A percentile compares a stretch with the other conserved stretches of the same genome.
Conservation (phyloP, 2,329 filamentous ascomycete species). For the Peltaster fructicola region DNA sequence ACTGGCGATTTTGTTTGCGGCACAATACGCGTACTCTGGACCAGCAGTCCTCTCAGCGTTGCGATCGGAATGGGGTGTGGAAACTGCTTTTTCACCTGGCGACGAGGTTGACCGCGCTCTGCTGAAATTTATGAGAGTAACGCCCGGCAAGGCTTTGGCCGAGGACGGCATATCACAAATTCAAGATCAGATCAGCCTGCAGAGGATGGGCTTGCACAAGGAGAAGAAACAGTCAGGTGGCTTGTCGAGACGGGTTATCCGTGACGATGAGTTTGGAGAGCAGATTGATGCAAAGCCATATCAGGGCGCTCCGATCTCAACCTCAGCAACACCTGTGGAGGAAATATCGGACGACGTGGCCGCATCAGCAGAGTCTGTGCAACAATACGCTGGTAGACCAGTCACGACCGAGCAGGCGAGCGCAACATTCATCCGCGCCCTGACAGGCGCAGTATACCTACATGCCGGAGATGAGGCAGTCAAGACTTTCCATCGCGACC, state of each 20-base stretch:
- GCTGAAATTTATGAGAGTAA: slow-evolving; percentile 52
- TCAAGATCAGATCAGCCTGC: slow-evolving; percentile 15
- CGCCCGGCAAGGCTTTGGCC: slow-evolving; percentile 24
- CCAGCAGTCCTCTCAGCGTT: slow-evolving; percentile 55
- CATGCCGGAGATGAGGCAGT: slow-evolving; percentile 65
- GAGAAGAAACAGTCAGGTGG: slow-evolving; percentile 27
- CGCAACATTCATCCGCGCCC: slow-evolving; percentile 62
- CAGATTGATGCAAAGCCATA: slow-evolving; percentile 2
- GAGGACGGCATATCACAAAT: slow-evolving; percentile 11
- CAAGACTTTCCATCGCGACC: slow-evolving; percentile 65
- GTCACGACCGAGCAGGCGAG: slow-evolving; percentile 42
- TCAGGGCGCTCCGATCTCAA: slow-evolving; percentile 2
- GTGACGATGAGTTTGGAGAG: slow-evolving; percentile 75
- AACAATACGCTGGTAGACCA: slow-evolving; percentile 1
- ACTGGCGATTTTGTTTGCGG: slow-evolving; percentile 69
- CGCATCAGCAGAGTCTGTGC: slow-evolving; percentile 5
- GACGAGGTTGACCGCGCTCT: slow-evolving; percentile 82
- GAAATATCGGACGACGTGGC: slow-evolving; percentile 3
- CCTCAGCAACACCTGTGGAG: slow-evolving; percentile 1
- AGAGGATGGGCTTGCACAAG: too few species aligned
- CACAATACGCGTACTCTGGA: slow-evolving; percentile 70
- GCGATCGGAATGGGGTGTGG: slow-evolving; percentile 77
- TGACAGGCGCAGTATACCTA: slow-evolving; percentile 71
- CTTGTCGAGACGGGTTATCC: slow-evolving; percentile 58
- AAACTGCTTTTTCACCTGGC: slow-evolving; percentile 69